Base-by-base conservation (phyloP, 2,329 filamentous ascomycete species). In the Bipolaris gigantea region DNA sequence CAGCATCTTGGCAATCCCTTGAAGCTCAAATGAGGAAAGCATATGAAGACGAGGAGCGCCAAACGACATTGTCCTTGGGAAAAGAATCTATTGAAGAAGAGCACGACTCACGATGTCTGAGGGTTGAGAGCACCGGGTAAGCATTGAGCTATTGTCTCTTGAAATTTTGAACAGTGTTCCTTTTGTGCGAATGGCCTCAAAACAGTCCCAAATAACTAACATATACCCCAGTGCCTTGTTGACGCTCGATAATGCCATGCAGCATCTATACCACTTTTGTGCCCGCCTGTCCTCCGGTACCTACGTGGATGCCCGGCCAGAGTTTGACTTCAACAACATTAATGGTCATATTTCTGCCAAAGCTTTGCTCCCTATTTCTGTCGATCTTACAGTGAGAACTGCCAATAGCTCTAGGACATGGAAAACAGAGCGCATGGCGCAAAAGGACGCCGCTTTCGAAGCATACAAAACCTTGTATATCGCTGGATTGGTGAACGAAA, bases 181-280 rank as follows among this genome's bases (percentile, higher is more conserved):
- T 23, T 18, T 2, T 40, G 2, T 9, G 13, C 15, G 11, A 21
- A 15, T 9, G 18, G 15, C 13, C 11, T 32, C 11, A 7, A 21
- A 7, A 8, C 11, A 33, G 19, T 8, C n/a, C 11, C 11, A 34
- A 36, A 16, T 18, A 21, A 48, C 47, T 55, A 13, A 46, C 19
- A 3, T 21, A 18, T 23, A 46, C 13, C 30, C 6, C 46, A 83
- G 86, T 4, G 90, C 90, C 0, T 74, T 85, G 11, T 76, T 97
- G 13, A 89, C 89, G 10, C 79, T 91, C 1, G 83, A 89, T 34
- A 89, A 89, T 60, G 89, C 90, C 0, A 84, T 87, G 43, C 74
- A 80, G n/a, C 91, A 94, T 70, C 80, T 97, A 1, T 80, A 89
- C 42, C 90, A 96, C 72, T 95, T 97, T 63, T 97, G 92, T 71